Evolutionary conservation across 1,284 basidiomycete genomes (phyloP).

Genomic region (Hemileia vastatrix): DNA sequence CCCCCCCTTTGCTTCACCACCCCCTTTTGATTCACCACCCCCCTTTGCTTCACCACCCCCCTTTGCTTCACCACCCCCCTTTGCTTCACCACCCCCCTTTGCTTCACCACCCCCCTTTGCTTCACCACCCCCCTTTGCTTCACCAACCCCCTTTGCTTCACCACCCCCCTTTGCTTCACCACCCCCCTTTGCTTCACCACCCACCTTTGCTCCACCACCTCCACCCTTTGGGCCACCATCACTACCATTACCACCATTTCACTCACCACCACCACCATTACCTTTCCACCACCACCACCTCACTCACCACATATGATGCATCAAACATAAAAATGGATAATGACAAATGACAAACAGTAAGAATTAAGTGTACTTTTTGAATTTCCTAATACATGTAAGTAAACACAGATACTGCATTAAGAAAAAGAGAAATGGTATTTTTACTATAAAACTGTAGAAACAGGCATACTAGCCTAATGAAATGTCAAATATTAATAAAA

Average conservation of each 20-base stretch:
- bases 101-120: neutral
- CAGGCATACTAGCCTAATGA: too few relatives aligned
- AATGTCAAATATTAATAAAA: too few relatives aligned
- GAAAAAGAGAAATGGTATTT: too few relatives aligned
- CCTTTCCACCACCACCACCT: neutral
- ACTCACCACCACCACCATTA: neutral
- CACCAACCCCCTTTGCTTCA: neutral
- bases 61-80: too few relatives aligned
- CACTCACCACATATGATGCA: neutral
- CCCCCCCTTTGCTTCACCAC: too few relatives aligned
- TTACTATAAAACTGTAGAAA: too few relatives aligned
- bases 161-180: neutral
- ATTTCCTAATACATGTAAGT: too few relatives aligned
- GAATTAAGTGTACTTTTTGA: too few relatives aligned
- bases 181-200: neutral
- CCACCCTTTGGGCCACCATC: neutral
- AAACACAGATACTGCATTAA: too few relatives aligned
- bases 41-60: neutral
- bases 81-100: neutral
- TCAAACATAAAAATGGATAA: too few relatives aligned
- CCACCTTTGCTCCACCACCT: neutral
- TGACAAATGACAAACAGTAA: too few relatives aligned
- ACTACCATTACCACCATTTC: neutral
- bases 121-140: neutral
- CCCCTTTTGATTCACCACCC: neutral